Evolutionary conservation across 2,329 filamentous ascomycete species (phyloP), one percentile per base, ranked within the genome.

Genomic region (Beauveria asiatica): DNA sequence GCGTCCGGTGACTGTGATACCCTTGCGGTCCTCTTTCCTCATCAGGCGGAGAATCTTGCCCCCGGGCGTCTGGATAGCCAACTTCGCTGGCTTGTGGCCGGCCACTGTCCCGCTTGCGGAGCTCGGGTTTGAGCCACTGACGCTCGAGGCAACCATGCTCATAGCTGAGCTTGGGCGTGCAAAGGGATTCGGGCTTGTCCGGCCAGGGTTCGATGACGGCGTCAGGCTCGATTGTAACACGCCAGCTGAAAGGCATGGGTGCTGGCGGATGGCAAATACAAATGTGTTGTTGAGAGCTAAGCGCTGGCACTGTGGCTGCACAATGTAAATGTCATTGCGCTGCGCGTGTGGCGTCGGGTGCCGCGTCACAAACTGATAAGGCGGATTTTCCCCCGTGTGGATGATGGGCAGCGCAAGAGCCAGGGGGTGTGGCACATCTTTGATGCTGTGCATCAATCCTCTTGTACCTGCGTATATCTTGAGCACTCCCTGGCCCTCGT

Each of bases 331-430:
- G 71, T 99, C 94, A 73, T 99, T 92, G 46, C 93, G 85, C 70
- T 96, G 92, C n/a, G 94, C 94, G 72, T 99, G 94, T 9, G 94
- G 94, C 3, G 94, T 99, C 8, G 95, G 95, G 71, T 99, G 94
- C 5, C 94, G 85, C 44, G 88, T 88, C 50, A 97, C 82, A 73
- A 97, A 99, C 62, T 96, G 91, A 73, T 96, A 99, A 0, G 90
- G 84, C 3, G 94, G 94, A 70, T 99, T 99, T 67, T 93, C 89
- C 62, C 94, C 94, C 0, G 85, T 88, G 73, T 99, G 94, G 42
- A 91, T 83, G 56, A 99, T 86, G 1, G 94, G 93, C n/a, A 99
- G 76, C 3, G 92, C 86, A 65, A 97, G 87, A 0, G 93, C 92
- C 58, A 99, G 77, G 2, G 92, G 87, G 70, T 99, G 93, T 8